phyloP scores from a whole-genome alignment of 1,284 basidiomycete genomes.

The Cryptococcus sp. region DNA sequence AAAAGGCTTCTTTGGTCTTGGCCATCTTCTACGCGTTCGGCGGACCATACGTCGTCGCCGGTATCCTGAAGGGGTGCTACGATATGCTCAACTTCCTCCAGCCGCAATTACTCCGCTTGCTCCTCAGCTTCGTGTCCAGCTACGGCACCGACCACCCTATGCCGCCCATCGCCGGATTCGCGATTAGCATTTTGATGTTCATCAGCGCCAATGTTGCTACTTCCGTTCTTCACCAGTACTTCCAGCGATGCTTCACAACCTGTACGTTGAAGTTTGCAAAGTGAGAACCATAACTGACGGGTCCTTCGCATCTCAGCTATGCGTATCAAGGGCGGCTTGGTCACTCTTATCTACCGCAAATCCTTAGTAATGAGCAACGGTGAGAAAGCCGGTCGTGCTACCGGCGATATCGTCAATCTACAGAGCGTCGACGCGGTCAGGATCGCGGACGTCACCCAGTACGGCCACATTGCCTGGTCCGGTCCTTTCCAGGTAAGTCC shows the following conservation, averaged over 20 bases:
- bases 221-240: slow-evolving; percentile 78
- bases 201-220: slow-evolving; percentile 73
- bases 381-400: slow-evolving; percentile 69
- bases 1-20: slow-evolving; percentile 69
- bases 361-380: slow-evolving; percentile 81
- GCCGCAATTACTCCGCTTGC: slow-evolving; percentile 79
- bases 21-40: slow-evolving; percentile 79
- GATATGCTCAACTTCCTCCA: slow-evolving; percentile 82
- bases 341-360: slow-evolving; percentile 84
- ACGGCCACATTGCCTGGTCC: slow-evolving; percentile 60
- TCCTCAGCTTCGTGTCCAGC: slow-evolving; percentile 77
- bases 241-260: slow-evolving; percentile 58
- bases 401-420: slow-evolving; percentile 91
- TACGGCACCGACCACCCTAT: slow-evolving; percentile 58
- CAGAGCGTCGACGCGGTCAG: slow-evolving; percentile 82
- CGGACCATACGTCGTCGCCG: slow-evolving; percentile 69
- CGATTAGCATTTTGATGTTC: slow-evolving; percentile 79
- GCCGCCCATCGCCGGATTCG: slow-evolving; percentile 63
- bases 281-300: not conserved
- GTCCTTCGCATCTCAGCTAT: slow-evolving; percentile 63
- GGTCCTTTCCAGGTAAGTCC: slow-evolving; percentile 55
- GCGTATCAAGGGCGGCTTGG: slow-evolving; percentile 84
- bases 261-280: slow-evolving; percentile 52
- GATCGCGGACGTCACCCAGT: slow-evolving; percentile 83
- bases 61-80: slow-evolving; percentile 70